Evolutionary conservation across 495 filamentous ascomycete genomes (phyloP), one percentile per base, ranked within the genome.

Genomic region (Talaromyces wortmannii): DNA sequence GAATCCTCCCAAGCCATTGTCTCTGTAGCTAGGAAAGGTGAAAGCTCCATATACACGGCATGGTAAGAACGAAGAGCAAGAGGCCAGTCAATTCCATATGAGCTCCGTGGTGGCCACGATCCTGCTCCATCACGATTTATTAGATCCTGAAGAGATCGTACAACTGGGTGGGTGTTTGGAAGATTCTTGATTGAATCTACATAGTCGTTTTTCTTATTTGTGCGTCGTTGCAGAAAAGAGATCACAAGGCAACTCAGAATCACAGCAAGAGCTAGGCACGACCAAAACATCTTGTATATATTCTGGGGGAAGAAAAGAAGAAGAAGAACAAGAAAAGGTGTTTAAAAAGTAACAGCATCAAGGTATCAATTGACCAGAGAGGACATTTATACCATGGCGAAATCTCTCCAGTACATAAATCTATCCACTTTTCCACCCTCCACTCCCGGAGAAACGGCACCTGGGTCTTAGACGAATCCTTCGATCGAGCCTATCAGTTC

Each of bases 61-160:
- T 59, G 56, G 45, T 72, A 75, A 12, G 70, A 60, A 2, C 56
- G 57, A 31, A 75, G 65, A 6, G 60, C 57, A 11, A 8, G 5
- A 8, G 61, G 61, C 59, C 59, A 62, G 5, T 56, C 53, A 7
- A 50, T 50, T 30, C 56, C 10, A 45, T 71, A 58, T 36, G 67
- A 61, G 4, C 62, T 51, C 16, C 57, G 52, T 13, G 68, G 70
- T 8, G 70, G 70, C 70, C 70, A 73, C 0, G 33, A 31, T 31
- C 67, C 70, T 13, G 70, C 70, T 1, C 70, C 67, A 43, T 72
- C 67, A 45, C 59, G 56, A 31, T 63, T 50, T 17, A 71, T 58
- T 15, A 71, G 60, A 18, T 65, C 57, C 31, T 61, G 49, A 31
- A 56, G 29, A 10, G 36, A 2, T 13, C 8, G 8, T 13, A 13